These are phyloP conservation scores for Quercus agrifolia DNA, from an alignment of 306 rosid species.

Conservation along the genomic window DNA sequence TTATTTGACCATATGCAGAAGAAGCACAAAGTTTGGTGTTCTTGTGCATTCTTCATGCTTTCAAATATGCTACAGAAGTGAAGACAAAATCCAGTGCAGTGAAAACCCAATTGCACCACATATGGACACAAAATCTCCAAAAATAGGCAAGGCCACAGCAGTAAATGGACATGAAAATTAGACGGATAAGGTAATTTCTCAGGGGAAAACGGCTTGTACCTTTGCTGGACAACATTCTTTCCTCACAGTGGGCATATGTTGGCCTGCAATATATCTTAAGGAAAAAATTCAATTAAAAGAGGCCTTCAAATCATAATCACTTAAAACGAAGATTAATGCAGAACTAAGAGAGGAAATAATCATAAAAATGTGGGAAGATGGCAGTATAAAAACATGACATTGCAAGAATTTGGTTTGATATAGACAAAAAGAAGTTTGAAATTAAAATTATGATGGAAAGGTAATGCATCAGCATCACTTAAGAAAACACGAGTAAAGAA, in stretches of 20 bases:
- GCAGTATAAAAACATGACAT: too few relatives aligned
- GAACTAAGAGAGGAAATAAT: too few relatives aligned
- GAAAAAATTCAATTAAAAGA: constrained; percentile 14
- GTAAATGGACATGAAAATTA: constrained; percentile 38
- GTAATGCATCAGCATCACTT: too few relatives aligned
- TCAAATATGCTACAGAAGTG: constrained; percentile 69
- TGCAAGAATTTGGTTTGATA: too few relatives aligned
- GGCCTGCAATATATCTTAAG: constrained; percentile 79
- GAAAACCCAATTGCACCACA: constrained; percentile 72
- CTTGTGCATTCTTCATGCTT: constrained; percentile 35
- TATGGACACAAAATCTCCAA: constrained; percentile 68
- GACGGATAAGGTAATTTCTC: constrained; percentile 29
- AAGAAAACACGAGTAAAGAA: too few relatives aligned
- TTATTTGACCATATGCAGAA: too few relatives aligned
- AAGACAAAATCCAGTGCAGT: constrained; percentile 71
- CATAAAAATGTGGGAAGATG: too few relatives aligned
- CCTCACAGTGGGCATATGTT: constrained; percentile 66
- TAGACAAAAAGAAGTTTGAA: too few relatives aligned
- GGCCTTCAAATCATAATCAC: neutral
- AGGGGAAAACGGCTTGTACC: constrained; percentile 5
- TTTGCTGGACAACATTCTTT: constrained; percentile 32
- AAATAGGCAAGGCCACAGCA: constrained; percentile 71
- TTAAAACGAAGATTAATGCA: too few relatives aligned
- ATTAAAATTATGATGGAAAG: too few relatives aligned
- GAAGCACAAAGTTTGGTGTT: constrained; percentile 19